Evolutionary conservation across 2,329 filamentous ascomycete species (phyloP).

Genomic region (Emmonsiellopsis sp.): DNA sequence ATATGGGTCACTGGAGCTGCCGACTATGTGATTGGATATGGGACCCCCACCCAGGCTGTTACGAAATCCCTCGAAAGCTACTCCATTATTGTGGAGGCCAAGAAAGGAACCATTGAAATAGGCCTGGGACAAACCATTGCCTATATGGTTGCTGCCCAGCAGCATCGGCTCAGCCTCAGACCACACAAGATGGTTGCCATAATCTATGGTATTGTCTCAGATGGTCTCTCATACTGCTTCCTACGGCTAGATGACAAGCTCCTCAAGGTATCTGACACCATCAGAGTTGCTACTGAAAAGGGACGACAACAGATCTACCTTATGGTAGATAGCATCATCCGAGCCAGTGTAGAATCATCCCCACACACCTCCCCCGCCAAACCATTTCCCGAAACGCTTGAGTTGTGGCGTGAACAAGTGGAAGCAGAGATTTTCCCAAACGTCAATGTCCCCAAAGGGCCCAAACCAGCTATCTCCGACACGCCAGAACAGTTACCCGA

Average conservation of each 20-base stretch:
- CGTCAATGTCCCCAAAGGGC: too few species aligned
- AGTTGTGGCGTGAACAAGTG: conserved; percentile 2
- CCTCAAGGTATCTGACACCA: not conserved
- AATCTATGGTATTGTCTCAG: conserved; percentile 3
- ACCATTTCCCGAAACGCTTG: not conserved
- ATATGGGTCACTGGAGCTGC: not conserved
- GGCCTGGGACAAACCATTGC: not conserved
- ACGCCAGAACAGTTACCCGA: too few species aligned
- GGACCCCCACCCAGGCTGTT: not conserved
- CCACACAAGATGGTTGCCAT: not conserved
- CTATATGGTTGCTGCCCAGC: conserved; percentile 3
- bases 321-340: not conserved
- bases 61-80: not conserved
- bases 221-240: conserved; percentile 1
- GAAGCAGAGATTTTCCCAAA: not conserved
- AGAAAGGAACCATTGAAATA: not conserved
- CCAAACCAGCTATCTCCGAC: too few species aligned
- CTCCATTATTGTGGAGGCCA: conserved; percentile 1
- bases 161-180: not conserved
- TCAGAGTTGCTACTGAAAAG: too few species aligned
- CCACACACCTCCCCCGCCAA: not conserved
- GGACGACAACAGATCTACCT: not conserved
- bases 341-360: conserved; percentile 1
- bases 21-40: not conserved
- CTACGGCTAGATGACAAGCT: conserved; percentile 1